Base-by-base conservation (phyloP, 2,329 filamentous ascomycete genomes). In the Aspergillus eucalypticola region DNA sequence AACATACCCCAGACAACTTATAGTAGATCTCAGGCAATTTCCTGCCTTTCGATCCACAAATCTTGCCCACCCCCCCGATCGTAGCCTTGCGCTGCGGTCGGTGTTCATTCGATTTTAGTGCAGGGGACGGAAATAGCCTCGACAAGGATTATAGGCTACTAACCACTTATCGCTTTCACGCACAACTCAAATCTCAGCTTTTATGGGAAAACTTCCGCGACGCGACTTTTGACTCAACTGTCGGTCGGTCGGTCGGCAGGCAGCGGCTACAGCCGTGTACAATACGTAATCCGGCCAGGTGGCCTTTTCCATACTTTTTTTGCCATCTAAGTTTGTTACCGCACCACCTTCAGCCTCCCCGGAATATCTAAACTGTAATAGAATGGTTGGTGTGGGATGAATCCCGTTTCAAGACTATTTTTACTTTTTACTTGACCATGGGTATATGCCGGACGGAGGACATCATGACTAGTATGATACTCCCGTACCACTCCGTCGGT, bases 211-310 rank as follows among this genome's bases (percentile, higher is more conserved):
- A 15, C 32, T 35, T 35, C 32, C 32, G 32, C 32, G 32, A 35
- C 32, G 11, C 32, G 32, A 35, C 32, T 13, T 13, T 13, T 13
- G 11, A 35, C 32, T 35, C 32, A 35, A 35, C 32, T 35, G 32
- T 35, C 32, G 11, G 32, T 35, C 32, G 32, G 32, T 35, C 32
- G 32, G 29, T 35, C 32, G 32, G 32, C 50, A 32, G 50, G 19
- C 41, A 44, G 41, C 50, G 29, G 50, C 29, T 52, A 23, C 27
- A 19, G 32, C 23, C 29, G 53, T 21, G 25, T 23, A 27, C 38
- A n/a, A 15, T 55, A 55, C 53, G 41, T 55, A 55, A 55, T 55
- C 25, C 23, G 53, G 53, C 39, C 53, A 55, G n/a, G 39, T 55
- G 53, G 32, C 53, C 53, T 55, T 32, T 55, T 19, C 32, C 32